Conservation (phyloP, 164 flowering plant genomes). For the Protea cynaroides region DNA sequence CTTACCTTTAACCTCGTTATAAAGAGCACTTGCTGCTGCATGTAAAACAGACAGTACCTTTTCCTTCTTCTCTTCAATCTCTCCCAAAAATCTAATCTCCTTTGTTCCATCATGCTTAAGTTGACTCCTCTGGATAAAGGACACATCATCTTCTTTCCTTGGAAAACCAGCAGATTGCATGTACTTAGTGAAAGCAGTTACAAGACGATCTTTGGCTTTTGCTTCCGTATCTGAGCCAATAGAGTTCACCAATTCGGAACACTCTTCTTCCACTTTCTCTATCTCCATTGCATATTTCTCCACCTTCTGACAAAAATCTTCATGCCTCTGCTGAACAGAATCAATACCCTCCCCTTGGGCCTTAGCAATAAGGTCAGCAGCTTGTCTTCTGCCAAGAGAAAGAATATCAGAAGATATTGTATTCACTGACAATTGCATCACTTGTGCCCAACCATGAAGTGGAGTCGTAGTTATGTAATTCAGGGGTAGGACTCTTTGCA, state of each 20-base stretch:
- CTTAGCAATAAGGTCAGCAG: constrained; percentile 60
- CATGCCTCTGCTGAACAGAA: constrained; percentile 39
- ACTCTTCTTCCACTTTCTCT: constrained; percentile 63
- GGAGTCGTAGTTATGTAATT: constrained; percentile 77
- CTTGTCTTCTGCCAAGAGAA: constrained; percentile 64
- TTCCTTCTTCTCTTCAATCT: constrained; percentile 54
- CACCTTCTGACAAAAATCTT: constrained; percentile 49
- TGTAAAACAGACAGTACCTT: constrained; percentile 43
- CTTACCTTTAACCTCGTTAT: constrained; percentile 50
- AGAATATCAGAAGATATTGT: constrained; percentile 64
- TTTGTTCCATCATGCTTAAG: constrained; percentile 28
- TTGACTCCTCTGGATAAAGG: constrained; percentile 21
- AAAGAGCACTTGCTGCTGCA: constrained; percentile 47
- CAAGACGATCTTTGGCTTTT: constrained; percentile 66
- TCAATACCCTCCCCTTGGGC: constrained; percentile 38
- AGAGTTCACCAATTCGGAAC: constrained; percentile 58
- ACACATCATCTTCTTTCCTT: constrained; percentile 40
- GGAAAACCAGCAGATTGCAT: constrained; percentile 53
- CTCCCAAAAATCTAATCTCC: constrained; percentile 28
- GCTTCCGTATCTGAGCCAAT: constrained; percentile 70
- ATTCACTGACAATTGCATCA: constrained; percentile 58
- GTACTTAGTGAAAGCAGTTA: constrained; percentile 58
- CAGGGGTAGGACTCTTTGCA: constrained; percentile 78
- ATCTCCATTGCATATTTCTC: constrained; percentile 63
- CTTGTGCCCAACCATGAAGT: constrained; percentile 84